phyloP scores from a whole-genome alignment of 345 rosid species.

The Brassica cretica region DNA sequence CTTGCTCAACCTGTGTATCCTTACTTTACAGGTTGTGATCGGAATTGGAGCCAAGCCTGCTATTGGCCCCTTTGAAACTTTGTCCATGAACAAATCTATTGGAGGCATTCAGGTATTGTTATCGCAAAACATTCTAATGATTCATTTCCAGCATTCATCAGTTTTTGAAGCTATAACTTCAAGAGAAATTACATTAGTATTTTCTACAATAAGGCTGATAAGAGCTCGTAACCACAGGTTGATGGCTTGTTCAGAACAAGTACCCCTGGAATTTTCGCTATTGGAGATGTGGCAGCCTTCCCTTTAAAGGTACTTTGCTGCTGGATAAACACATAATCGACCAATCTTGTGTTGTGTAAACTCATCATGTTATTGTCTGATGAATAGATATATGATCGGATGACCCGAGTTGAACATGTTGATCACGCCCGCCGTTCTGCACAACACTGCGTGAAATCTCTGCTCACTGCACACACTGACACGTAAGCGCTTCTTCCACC shows the following conservation, averaged over 20 bases:
- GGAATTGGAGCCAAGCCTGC: constrained; percentile 97
- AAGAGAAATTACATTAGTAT: not conserved
- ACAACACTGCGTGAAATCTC: constrained; percentile 75
- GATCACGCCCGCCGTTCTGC: constrained; percentile 96
- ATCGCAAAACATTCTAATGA: not conserved
- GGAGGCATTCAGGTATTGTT: constrained; percentile 85
- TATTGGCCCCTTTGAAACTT: constrained; percentile 66
- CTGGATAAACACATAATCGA: constrained; percentile 21
- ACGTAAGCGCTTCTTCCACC: constrained; percentile 46
- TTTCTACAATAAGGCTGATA: constrained; percentile 13
- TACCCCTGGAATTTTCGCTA: constrained; percentile 86
- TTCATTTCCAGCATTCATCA: not conserved
- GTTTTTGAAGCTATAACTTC: not conserved
- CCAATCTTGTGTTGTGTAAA: constrained; percentile 16
- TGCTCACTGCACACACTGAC: constrained; percentile 72
- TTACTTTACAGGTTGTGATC: constrained; percentile 58
- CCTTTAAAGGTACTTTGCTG: constrained; percentile 69
- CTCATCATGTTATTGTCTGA: constrained; percentile 14
- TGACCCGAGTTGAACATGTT: constrained; percentile 89
- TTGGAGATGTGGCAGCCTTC: constrained; percentile 98
- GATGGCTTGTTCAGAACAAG: constrained; percentile 83
- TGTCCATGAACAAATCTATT: constrained; percentile 58
- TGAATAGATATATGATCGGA: constrained; percentile 74
- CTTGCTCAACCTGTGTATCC: constrained; percentile 8
- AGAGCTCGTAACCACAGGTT: constrained; percentile 52